A percentile compares a stretch with the other conserved stretches of the same genome.
Conservation (phyloP, 441 rosid genomes). For the Euphorbia corollata region DNA sequence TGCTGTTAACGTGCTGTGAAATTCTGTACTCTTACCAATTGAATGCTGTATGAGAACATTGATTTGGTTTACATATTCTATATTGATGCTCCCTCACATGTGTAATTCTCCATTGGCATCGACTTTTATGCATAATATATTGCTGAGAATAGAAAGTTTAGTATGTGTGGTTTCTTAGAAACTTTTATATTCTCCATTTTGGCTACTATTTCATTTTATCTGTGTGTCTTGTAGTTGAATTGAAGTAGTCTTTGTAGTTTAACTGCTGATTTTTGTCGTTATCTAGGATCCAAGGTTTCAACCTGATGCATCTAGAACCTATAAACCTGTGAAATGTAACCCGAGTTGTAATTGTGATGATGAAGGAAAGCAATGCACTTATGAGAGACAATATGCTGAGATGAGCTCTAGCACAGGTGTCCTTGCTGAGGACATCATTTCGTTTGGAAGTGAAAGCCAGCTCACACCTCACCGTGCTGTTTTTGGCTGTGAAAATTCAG, state of each 20-base stretch:
- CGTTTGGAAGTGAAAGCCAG: conserved; percentile 73
- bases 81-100: background rate
- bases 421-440: conserved; percentile 73
- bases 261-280: conserved; percentile 6
- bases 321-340: conserved; percentile 63
- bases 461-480: conserved; percentile 69
- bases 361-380: conserved; percentile 55
- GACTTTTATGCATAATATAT: background rate
- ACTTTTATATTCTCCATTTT: background rate
- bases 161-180: background rate
- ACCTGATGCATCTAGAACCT: conserved; percentile 67
- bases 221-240: background rate
- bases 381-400: conserved; percentile 90
- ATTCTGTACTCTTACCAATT: background rate
- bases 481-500: conserved; percentile 79
- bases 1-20: background rate
- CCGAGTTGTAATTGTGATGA: conserved; percentile 68
- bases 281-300: conserved; percentile 63
- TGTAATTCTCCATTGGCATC: background rate
- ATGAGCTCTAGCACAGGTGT: conserved; percentile 84
- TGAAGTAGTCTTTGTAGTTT: background rate
- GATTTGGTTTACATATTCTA: background rate
- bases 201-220: background rate
- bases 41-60: background rate
- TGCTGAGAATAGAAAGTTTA: background rate